Evolutionary conservation across 106 monocot species (phyloP).

Genomic region (Chionographis japonica): DNA sequence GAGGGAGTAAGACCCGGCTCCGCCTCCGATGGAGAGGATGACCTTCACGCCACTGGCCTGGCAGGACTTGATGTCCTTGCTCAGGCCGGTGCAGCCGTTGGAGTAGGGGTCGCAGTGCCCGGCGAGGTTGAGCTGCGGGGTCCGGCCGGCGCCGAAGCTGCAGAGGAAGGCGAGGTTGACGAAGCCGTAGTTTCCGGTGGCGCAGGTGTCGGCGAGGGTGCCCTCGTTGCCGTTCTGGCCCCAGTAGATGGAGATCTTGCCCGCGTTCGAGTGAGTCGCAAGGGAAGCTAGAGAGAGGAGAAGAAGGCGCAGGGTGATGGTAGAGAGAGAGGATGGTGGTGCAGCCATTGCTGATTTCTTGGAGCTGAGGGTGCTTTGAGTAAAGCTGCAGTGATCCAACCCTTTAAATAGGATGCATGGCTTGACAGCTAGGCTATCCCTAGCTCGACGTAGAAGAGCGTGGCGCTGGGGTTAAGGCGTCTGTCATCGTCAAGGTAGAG

Average conservation of each 20-base stretch:
- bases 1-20: slow-evolving; percentile 7
- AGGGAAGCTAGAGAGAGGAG: neutral
- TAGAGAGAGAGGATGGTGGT: too few species aligned
- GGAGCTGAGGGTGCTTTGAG: too few species aligned
- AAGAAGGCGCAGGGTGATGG: neutral
- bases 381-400: too few species aligned
- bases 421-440: too few species aligned
- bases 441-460: too few species aligned
- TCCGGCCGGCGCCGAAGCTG: slow-evolving; percentile 13
- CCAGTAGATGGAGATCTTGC: slow-evolving; percentile 16
- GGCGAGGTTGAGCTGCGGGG: slow-evolving; percentile 18
- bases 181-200: slow-evolving; percentile 20
- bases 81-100: slow-evolving; percentile 13
- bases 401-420: too few species aligned
- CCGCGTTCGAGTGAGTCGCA: neutral
- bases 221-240: slow-evolving; percentile 17
- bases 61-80: slow-evolving; percentile 13
- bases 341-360: too few species aligned
- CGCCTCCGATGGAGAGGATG: slow-evolving; percentile 30
- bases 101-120: slow-evolving; percentile 24
- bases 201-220: slow-evolving; percentile 17
- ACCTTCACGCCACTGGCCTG: slow-evolving; percentile 18
- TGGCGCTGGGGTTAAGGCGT: too few species aligned
- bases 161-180: slow-evolving; percentile 24
- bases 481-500: too few species aligned